Evolutionary conservation across 495 filamentous ascomycete species (phyloP).

Genomic region (Amniculicola lignicola): DNA sequence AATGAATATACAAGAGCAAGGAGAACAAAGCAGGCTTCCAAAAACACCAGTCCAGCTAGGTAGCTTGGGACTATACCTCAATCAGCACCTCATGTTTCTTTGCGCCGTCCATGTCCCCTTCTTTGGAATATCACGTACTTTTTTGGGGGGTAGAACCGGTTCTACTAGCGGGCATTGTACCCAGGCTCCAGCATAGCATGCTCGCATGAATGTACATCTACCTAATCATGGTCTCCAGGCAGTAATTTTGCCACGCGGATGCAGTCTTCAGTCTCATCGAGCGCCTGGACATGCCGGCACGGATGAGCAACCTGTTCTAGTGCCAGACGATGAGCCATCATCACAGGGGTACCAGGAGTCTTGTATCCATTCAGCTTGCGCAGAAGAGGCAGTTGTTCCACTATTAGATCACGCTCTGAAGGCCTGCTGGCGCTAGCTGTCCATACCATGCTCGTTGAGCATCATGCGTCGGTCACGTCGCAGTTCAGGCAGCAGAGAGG

Average conservation of each 20-base stretch:
- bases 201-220: slow-evolving; percentile 19
- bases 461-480: slow-evolving; percentile 18
- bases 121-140: slow-evolving; percentile 11
- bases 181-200: slow-evolving; percentile 15
- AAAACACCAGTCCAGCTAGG: too few species aligned
- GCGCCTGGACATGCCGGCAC: slow-evolving; percentile 11
- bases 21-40: slow-evolving; percentile 13
- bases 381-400: slow-evolving; percentile 22
- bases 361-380: slow-evolving; percentile 23
- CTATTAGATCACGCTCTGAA: slow-evolving; percentile 22
- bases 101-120: slow-evolving; percentile 13
- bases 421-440: slow-evolving; percentile 15
- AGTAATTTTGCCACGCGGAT: slow-evolving; percentile 16
- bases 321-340: slow-evolving; percentile 14
- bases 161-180: slow-evolving; percentile 16
- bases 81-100: slow-evolving; percentile 7
- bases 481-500: slow-evolving; percentile 24
- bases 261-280: slow-evolving; percentile 16
- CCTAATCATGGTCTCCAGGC: slow-evolving; percentile 18
- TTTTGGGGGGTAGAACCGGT: slow-evolving; percentile 14
- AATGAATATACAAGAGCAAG: slow-evolving; percentile 16
- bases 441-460: slow-evolving; percentile 20
- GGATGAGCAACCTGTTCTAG: slow-evolving; percentile 18
- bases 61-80: slow-evolving; percentile 8
- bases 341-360: slow-evolving; percentile 19